Evolutionary conservation across 306 rosid species (phyloP).

Genomic region (Alnus glutinosa): DNA sequence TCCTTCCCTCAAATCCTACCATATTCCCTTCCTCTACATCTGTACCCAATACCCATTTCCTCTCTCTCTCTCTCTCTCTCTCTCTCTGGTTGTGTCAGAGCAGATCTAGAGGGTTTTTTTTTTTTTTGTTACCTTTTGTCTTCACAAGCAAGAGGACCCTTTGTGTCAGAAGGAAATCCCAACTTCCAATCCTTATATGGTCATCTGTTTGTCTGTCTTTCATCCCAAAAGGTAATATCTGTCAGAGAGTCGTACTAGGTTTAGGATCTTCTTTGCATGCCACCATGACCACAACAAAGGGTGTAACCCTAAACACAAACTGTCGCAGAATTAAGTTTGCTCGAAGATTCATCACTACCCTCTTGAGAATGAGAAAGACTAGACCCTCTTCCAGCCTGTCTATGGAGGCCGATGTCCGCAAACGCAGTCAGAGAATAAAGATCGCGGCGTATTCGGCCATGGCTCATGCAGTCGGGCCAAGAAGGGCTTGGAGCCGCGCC

Average conservation of each 20-base stretch:
- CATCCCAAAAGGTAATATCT: constrained; percentile 13
- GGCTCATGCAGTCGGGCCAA: constrained; percentile 45
- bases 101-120: neutral
- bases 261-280: neutral
- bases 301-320: constrained; percentile 10
- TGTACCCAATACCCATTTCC: neutral
- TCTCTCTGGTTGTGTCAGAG: constrained; percentile 5
- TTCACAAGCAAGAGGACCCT: constrained; percentile 22
- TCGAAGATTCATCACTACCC: constrained; percentile 30
- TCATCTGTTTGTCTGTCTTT: constrained; percentile 13
- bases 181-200: constrained; percentile 8
- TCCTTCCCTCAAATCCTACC: constrained; percentile 2
- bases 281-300: constrained; percentile 1
- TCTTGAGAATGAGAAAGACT: constrained; percentile 22
- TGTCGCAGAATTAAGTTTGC: constrained; percentile 23
- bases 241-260: constrained; percentile 35
- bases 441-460: constrained; percentile 40
- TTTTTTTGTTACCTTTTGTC: constrained; percentile 21
- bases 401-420: constrained; percentile 5
- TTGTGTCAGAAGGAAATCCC: constrained; percentile 39
- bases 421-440: constrained; percentile 33
- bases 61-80: constrained; percentile 22
- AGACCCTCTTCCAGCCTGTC: neutral
- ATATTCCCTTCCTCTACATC: neutral
- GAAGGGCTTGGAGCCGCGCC: constrained; percentile 46